These are phyloP conservation scores for Tetrastigma voinierianum DNA, from an alignment of 164 flowering plant genomes.

Conservation along the genomic window DNA sequence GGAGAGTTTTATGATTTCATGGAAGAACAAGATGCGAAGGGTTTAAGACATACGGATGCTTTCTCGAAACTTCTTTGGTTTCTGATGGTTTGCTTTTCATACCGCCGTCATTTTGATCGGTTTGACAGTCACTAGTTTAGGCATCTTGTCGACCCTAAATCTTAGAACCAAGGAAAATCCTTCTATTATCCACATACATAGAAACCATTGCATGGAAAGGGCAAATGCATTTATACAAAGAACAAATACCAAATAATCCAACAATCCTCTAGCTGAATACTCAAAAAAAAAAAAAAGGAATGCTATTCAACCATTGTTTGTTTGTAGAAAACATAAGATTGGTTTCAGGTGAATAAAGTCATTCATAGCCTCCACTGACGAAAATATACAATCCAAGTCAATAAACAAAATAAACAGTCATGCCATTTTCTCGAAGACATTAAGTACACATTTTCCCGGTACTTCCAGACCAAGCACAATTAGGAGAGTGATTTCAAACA, in stretches of 20 bases:
- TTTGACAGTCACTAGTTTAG: too few relatives aligned
- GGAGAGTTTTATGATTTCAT: not conserved
- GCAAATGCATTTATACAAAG: too few relatives aligned
- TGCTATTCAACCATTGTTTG: too few relatives aligned
- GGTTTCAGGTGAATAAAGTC: too few relatives aligned
- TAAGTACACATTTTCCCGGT: too few relatives aligned
- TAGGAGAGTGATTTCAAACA: not conserved
- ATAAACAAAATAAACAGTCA: not conserved
- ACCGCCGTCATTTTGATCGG: too few relatives aligned
- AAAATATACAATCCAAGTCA: conserved; percentile 10
- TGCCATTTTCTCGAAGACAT: not conserved
- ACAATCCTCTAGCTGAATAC: not conserved
- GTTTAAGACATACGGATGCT: conserved; percentile 53
- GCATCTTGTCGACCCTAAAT: conserved; percentile 65
- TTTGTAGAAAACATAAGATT: too few relatives aligned
- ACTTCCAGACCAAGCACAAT: not conserved
- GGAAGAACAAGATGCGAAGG: not conserved
- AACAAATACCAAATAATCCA: not conserved
- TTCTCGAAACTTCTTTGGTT: conserved; percentile 49
- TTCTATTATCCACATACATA: too few relatives aligned
- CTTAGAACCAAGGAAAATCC: conserved; percentile 90
- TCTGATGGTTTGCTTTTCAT: too few relatives aligned
- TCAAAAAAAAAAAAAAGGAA: conserved; percentile 31
- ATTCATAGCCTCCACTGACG: conserved; percentile 93
- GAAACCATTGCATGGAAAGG: conserved; percentile 53